Base-by-base conservation (phyloP, 1,139 yeast genomes). In the Geotrichum carabidarum region DNA sequence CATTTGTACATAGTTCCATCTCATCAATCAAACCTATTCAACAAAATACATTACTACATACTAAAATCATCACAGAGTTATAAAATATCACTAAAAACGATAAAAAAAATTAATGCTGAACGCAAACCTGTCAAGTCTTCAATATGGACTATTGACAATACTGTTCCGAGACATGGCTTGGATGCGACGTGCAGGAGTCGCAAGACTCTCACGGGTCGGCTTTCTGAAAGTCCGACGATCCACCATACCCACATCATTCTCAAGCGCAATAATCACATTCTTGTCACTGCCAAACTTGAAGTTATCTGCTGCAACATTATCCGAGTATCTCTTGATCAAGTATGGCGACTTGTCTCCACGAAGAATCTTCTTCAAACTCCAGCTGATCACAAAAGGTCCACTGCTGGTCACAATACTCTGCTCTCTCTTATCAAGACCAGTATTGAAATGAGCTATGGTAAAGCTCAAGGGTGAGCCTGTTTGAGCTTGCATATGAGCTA, bases 341-440 rank as follows among this genome's bases (percentile, higher is more conserved):
- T 86, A 86, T 8, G 86, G 79, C 43, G 78, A 78, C 32, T 72
- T 71, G 57, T 78, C 80, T 53, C 83, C 82, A 48, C 74, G 70
- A 51, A 84, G 68, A 11, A 84, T 74, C 64, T 82, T 81, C 60
- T 74, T 75, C 63, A 90, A 67, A n/a, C 85, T 81, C 96, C 96
- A 89, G 1, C 87, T 77, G 36, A 90, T 78, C 30, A 89, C 84
- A 69, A 81, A 90, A 12, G 90, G 90, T 1, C 96, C 96, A 1
- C 84, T 75, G 8, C 93, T 82, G 1, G 95, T 79, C 34, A 88
- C 82, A 54, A 89, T 85, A 1, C 83, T 76, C 35, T 86, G 83
- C 63, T 88, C 95, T 59, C 77, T 79, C 37, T 80, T 67, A 50
- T 78, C 77, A n/a, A 79, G 53, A 46, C 90, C 90, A 30, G 84